Evolutionary conservation across 305 asterid genomes (phyloP), one percentile per base, ranked within the genome.

Genomic region (Solanum aculeatissimum): DNA sequence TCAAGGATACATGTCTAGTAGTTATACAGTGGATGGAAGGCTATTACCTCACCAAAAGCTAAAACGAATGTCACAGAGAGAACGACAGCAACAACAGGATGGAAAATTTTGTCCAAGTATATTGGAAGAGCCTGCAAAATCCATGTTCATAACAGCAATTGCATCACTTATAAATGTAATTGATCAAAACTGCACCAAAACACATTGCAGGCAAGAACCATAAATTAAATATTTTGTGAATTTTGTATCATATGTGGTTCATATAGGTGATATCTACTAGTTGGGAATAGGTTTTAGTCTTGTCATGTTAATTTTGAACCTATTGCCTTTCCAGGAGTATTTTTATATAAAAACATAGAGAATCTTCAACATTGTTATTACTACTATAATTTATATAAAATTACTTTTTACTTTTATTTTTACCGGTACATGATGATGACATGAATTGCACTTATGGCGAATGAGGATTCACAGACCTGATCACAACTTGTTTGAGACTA

Each of bases 41-140:
- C 58, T 43, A 85, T 89, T 91, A 96, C 98, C 99, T 96, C 98
- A 90, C 99, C 99, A n/a, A 96, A 96, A 83, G 97, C 94, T 82
- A 96, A 90, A 89, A 96, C 97, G 80, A 96, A 95, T 21, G 99
- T 96, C 79, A 96, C 99, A 25, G 99, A 96, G 88, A 96, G 94
- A 83, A 96, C 71, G 43, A 96, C 97, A 69, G 98, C 99, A 66
- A 96, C 98, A 18, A 90, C 91, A 4, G 99, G 98, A 88, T 95
- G 99, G 84, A 95, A 96, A 83, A 94, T 87, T 84, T 96, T 96
- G 84, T 96, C 99, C 88, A 96, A 89, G 88, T 90, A 95, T 75
- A 95, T 92, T 4, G 99, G 98, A 75, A 96, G 97, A 87, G 99
- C 99, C 99, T 95, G 95, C 89, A 87, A 40, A 62, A 35, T 69